phyloP scores from a whole-genome alignment of 306 rosid species.

The Casuarina equisetifolia region DNA sequence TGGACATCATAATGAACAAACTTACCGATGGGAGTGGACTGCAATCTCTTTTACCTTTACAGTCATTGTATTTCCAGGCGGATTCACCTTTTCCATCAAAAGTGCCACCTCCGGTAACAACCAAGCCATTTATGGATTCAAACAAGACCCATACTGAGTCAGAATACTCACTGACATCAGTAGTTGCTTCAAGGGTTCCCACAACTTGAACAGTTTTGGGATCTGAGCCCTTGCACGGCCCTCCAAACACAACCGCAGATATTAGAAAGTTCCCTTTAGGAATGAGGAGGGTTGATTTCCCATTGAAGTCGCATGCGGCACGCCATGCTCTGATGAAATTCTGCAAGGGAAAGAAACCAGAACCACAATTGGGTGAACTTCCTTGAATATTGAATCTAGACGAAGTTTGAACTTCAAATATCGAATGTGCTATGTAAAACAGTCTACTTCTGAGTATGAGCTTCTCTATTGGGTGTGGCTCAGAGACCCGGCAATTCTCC shows the following conservation, averaged over 20 bases:
- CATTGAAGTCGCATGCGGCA: slow-evolving; percentile 45
- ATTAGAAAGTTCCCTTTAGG: slow-evolving; percentile 55
- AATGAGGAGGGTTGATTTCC: slow-evolving; percentile 42
- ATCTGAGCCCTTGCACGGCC: slow-evolving; percentile 52
- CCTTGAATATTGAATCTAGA: neutral
- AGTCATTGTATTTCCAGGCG: slow-evolving; percentile 48
- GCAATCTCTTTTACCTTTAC: slow-evolving; percentile 34
- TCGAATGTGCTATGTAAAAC: too few relatives aligned
- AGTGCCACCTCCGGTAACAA: slow-evolving; percentile 60
- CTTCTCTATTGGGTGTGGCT: too few relatives aligned
- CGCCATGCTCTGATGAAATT: slow-evolving; percentile 64
- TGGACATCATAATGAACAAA: neutral
- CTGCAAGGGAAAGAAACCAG: slow-evolving; percentile 35
- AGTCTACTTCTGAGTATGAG: too few relatives aligned
- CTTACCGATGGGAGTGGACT: slow-evolving; percentile 63
- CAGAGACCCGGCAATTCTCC: too few relatives aligned
- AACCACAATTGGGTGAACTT: neutral
- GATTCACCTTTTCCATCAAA: slow-evolving; percentile 67
- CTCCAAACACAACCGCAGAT: slow-evolving; percentile 49
- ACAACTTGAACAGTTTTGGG: slow-evolving; percentile 57
- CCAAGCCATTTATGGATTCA: slow-evolving; percentile 44
- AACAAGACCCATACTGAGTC: slow-evolving; percentile 61
- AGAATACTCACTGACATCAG: slow-evolving; percentile 43
- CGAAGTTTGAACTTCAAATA: too few relatives aligned
- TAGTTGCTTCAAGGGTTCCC: slow-evolving; percentile 53